phyloP scores from a whole-genome alignment of 2,329 filamentous ascomycete genomes.

The Verticillium dahliae region DNA sequence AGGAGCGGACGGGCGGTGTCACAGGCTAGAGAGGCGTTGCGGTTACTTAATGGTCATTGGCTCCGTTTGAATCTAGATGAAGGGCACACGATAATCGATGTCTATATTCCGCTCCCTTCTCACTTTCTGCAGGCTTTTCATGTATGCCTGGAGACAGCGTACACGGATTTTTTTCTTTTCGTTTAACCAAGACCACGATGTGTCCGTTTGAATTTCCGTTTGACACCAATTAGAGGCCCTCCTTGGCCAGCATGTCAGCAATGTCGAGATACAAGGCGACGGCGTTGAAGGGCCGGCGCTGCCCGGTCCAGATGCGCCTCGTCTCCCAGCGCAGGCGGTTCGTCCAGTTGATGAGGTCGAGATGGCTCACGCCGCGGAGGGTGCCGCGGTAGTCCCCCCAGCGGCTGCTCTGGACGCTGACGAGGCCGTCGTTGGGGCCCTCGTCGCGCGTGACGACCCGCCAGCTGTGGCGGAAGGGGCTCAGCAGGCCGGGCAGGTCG shows the following conservation, averaged over 20 bases:
- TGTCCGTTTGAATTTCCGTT: neutral
- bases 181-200: neutral
- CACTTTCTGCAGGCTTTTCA: neutral
- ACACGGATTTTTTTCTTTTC: too few relatives aligned
- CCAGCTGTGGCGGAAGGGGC: slow-evolving; percentile 52
- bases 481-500: slow-evolving; percentile 51
- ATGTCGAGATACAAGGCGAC: slow-evolving; percentile 62
- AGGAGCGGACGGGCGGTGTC: neutral
- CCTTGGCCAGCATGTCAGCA: slow-evolving; percentile 64
- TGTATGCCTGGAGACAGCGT: too few relatives aligned
- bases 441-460: slow-evolving; percentile 42
- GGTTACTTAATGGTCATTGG: neutral
- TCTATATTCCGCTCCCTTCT: neutral
- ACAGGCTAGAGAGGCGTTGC: neutral
- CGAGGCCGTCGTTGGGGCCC: slow-evolving; percentile 60
- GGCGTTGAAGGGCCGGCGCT: slow-evolving; percentile 55
- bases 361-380: slow-evolving; percentile 52
- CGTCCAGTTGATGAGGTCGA: slow-evolving; percentile 64
- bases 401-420: slow-evolving; percentile 55
- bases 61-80: neutral
- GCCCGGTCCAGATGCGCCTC: slow-evolving; percentile 44
- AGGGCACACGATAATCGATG: neutral
- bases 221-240: slow-evolving; percentile 36
- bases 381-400: slow-evolving; percentile 63
- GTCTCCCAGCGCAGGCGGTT: slow-evolving; percentile 51